phyloP scores from a whole-genome alignment of 257 asterid genomes.

The Ballota nigra region DNA sequence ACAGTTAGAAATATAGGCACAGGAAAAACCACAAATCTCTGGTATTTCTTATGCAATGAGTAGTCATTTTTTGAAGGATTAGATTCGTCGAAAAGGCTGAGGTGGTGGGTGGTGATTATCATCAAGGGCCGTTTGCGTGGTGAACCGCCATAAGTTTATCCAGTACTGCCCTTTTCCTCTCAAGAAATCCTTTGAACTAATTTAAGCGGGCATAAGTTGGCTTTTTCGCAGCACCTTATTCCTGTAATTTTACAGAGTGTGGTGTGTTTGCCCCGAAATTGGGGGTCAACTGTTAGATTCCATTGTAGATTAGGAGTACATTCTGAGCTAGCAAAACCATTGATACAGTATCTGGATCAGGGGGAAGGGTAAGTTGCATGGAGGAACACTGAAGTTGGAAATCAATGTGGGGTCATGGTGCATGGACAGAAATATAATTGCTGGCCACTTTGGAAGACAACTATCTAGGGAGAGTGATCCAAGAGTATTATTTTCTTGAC shows the following conservation, averaged over 20 bases:
- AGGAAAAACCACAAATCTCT: neutral
- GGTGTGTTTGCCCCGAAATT: slow-evolving; percentile 20
- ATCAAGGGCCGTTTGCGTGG: slow-evolving; percentile 7
- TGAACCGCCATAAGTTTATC: slow-evolving; percentile 17
- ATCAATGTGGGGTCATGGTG: slow-evolving; percentile 74
- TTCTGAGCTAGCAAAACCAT: slow-evolving; percentile 12
- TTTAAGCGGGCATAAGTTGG: slow-evolving; percentile 22
- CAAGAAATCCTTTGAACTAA: slow-evolving; percentile 3
- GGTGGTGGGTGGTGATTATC: slow-evolving; percentile 33
- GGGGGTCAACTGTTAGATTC: slow-evolving; percentile 5
- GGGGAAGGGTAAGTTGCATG: slow-evolving; percentile 32
- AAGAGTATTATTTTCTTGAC: slow-evolving; percentile 32
- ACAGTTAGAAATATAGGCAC: slow-evolving; percentile 9
- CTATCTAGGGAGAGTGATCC: slow-evolving; percentile 36
- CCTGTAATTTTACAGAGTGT: slow-evolving; percentile 24
- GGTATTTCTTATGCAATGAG: slow-evolving; percentile 13
- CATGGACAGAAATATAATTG: slow-evolving; percentile 54
- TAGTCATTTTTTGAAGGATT: slow-evolving; percentile 21
- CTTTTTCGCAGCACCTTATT: neutral
- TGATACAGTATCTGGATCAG: slow-evolving; percentile 11
- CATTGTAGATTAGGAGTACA: neutral
- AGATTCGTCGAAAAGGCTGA: slow-evolving; percentile 17
- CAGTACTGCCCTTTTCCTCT: neutral
- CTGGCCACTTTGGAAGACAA: slow-evolving; percentile 51
- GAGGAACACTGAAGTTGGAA: slow-evolving; percentile 42